phyloP scores from a whole-genome alignment of 495 filamentous ascomycete species.

The Podospora tetraspora region DNA sequence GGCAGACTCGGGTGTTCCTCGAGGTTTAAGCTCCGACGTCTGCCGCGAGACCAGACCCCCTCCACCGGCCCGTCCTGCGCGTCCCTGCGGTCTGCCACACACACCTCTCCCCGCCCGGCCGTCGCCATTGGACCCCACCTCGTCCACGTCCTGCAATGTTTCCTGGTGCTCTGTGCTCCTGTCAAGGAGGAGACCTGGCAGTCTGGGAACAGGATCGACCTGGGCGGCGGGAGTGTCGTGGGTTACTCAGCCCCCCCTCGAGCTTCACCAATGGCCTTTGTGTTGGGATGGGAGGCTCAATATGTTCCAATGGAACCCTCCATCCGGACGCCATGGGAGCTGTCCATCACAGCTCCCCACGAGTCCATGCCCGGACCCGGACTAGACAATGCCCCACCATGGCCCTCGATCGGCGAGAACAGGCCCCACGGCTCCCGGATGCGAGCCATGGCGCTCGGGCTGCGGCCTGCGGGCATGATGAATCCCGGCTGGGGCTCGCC shows the following conservation, averaged over 20 bases:
- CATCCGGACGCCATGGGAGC: not conserved
- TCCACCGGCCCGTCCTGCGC: not conserved
- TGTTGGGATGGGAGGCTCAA: not conserved
- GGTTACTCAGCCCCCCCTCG: not conserved
- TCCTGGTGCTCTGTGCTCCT: not conserved
- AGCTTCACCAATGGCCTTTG: not conserved
- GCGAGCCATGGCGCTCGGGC: not conserved
- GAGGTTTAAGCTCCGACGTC: not conserved
- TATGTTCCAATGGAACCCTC: not conserved
- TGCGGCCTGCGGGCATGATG: not conserved
- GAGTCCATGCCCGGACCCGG: not conserved
- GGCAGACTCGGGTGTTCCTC: too few relatives aligned
- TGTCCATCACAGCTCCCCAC: too few relatives aligned
- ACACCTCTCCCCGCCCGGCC: too few relatives aligned
- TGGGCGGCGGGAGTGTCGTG: not conserved
- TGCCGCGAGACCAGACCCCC: not conserved
- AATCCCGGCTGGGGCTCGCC: not conserved
- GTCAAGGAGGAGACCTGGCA: too few relatives aligned
- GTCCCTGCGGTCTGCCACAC: not conserved
- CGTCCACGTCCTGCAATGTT: not conserved
- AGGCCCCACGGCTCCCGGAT: not conserved
- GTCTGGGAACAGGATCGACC: not conserved
- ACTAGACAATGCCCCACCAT: not conserved
- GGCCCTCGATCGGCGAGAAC: not conserved
- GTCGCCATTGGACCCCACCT: not conserved